Base-by-base conservation (phyloP, 208 protist species). In the Leptomonas pyrrhocoris region DNA sequence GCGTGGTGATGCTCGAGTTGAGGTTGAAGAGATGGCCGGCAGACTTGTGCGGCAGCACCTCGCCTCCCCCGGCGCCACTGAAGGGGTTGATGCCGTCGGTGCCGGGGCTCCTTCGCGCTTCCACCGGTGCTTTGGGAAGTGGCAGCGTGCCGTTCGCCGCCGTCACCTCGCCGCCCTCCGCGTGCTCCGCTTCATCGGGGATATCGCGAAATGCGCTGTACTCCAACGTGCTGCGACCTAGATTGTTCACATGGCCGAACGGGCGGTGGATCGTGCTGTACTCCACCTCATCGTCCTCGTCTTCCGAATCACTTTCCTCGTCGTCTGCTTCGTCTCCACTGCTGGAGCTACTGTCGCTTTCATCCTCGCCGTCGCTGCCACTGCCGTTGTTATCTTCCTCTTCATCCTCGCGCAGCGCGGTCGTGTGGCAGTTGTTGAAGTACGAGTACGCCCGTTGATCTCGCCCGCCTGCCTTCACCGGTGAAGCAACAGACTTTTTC, bases 181-280 rank as follows among this genome's bases (percentile, higher is more conserved):
- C 1, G 11, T 48, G 21, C n/a, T n/a, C n/a, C n/a, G n/a, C n/a
- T n/a, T n/a, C n/a, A n/a, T n/a, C n/a, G n/a, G n/a, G n/a, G n/a
- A 48, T 48, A 28, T 63, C 60, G 40, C 57, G 63, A 13, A 77
- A 72, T 0, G 72, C 56, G 51, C 64, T 77, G 72, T 68, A 77
- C 49, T 77, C 64, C 25, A 72, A 40, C 2, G 23, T 51, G 40
- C 74, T 80, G 3, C 50, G 53, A 1, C 55, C 63, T 4, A 36
- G 27, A 25, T 48, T 30, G 34, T 49, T 66, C 13, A n/a, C 23
- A 38, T 58, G 57, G 31, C 67, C 45, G 25, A 62, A 53, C 8
- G 51, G 66, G 45, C 38, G 73, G 8, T 18, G 53, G n/a, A 68
- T 74, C 34, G 38, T 40, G 60, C 67, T 80, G 57, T 55, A 80